These are phyloP conservation scores for Pneumocystis wakefieldiae DNA, from an alignment of 1,139 yeast species.

Conservation along the genomic window DNA sequence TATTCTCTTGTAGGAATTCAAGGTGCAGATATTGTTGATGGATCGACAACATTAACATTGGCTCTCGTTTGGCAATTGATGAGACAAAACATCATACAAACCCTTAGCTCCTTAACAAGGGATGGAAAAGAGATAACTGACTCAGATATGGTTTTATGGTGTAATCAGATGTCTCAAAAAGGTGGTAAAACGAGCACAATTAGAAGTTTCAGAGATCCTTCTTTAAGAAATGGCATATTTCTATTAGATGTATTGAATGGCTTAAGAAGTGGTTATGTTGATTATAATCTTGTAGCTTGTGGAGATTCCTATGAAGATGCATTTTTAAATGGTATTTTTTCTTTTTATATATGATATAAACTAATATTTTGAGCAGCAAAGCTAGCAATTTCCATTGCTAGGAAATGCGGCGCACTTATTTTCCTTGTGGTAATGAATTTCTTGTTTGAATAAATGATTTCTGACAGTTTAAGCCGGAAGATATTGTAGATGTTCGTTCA, in stretches of 20 bases:
- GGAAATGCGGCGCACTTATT: conserved; percentile 92
- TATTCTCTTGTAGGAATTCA: conserved; percentile 95
- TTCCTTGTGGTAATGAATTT: conserved; percentile 49
- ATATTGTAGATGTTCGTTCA: conserved; percentile 87
- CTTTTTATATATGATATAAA: neutral
- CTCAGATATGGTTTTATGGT: conserved; percentile 83
- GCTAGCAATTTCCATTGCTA: conserved; percentile 92
- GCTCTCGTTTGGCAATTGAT: conserved; percentile 98
- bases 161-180: conserved; percentile 64
- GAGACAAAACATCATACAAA: conserved; percentile 85
- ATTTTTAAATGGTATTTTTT: conserved; percentile 45
- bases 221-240: conserved; percentile 63
- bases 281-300: conserved; percentile 73
- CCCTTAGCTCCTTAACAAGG: conserved; percentile 57
- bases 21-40: conserved; percentile 94
- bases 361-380: conserved; percentile 35
- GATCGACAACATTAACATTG: conserved; percentile 72
- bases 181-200: conserved; percentile 61
- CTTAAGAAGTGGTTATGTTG: conserved; percentile 92
- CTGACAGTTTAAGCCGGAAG: conserved; percentile 51
- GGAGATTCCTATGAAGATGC: conserved; percentile 70
- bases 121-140: conserved; percentile 67
- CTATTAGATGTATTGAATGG: conserved; percentile 83
- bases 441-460: neutral
- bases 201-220: conserved; percentile 73